Evolutionary conservation across 202 grass and related monocot genomes (phyloP).

Genomic region (Zoysia matrella): DNA sequence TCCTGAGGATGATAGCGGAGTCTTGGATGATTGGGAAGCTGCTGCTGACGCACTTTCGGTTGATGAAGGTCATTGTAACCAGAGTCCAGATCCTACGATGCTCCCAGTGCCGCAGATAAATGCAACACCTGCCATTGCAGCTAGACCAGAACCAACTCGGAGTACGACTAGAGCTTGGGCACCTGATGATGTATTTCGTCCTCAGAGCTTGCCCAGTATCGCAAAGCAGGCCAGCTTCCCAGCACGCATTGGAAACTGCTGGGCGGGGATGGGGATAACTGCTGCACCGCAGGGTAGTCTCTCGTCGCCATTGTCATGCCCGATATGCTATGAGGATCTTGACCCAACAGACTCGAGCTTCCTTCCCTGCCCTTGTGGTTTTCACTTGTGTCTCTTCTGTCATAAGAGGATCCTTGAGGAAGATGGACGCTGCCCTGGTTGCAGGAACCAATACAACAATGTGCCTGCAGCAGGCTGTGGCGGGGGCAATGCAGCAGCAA

Average conservation of each 20-base stretch:
- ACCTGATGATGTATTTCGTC: slow-evolving; percentile 38
- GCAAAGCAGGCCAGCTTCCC: slow-evolving; percentile 81
- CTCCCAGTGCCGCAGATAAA: slow-evolving; percentile 13
- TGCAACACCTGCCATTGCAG: slow-evolving; percentile 12
- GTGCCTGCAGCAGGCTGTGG: slow-evolving; percentile 30
- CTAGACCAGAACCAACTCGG: slow-evolving; percentile 40
- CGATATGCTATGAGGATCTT: slow-evolving; percentile 94
- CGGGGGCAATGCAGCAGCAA: slow-evolving; percentile 1
- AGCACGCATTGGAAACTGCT: slow-evolving; percentile 49
- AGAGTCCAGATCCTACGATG: slow-evolving; percentile 27
- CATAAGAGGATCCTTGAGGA: no score
- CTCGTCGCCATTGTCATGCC: slow-evolving; percentile 68
- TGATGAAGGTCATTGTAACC: slow-evolving; percentile 44
- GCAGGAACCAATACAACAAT: neutral
- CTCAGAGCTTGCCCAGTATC: slow-evolving; percentile 67
- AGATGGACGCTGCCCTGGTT: no score
- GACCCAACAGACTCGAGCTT: slow-evolving; percentile 40
- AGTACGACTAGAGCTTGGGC: slow-evolving; percentile 74
- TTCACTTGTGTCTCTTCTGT: no score
- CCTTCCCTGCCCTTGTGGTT: no score
- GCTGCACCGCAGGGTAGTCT: slow-evolving; percentile 52
- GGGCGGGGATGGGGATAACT: slow-evolving; percentile 41
- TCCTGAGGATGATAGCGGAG: no score
- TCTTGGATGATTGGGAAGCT: slow-evolving; percentile 74
- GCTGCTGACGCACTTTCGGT: slow-evolving; percentile 79